Conservation (phyloP, 345 rosid genomes). For the Gossypium arboreum region DNA sequence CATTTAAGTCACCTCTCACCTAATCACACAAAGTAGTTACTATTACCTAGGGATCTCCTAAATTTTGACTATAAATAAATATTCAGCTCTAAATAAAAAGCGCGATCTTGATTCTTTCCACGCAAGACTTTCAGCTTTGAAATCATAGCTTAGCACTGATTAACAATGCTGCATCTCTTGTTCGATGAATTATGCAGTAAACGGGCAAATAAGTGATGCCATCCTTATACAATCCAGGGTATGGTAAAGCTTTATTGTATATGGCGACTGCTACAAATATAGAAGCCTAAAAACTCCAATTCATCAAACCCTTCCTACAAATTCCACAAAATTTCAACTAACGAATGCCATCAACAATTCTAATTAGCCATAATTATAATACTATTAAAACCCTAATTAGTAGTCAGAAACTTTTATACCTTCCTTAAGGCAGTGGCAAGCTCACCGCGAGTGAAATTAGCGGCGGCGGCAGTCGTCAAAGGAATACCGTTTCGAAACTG, state of each 20-base stretch:
- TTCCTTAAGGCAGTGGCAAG: conserved; percentile 97
- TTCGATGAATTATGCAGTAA: not conserved
- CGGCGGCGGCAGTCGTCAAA: conserved; percentile 84
- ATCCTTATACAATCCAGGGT: not conserved
- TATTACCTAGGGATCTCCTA: not conserved
- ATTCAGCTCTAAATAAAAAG: not conserved
- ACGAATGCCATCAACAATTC: not conserved
- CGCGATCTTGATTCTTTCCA: not conserved
- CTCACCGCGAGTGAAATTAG: conserved; percentile 29
- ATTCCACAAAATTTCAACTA: not conserved
- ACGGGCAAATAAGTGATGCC: not conserved
- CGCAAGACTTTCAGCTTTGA: not conserved
- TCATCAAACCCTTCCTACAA: not conserved
- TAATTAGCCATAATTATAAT: not conserved
- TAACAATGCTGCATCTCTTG: not conserved
- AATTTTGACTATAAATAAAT: not conserved
- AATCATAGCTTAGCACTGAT: not conserved
- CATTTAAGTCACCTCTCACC: no score
- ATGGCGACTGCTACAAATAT: not conserved
- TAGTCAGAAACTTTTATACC: conserved; percentile 34
- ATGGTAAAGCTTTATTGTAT: conserved; percentile 3
- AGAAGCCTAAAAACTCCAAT: not conserved
- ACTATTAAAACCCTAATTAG: not conserved
- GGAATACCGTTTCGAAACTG: conserved; percentile 94
- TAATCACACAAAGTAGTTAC: no score